Evolutionary conservation across 2,329 filamentous ascomycete genomes (phyloP).

Genomic region (Catunica adiposa): DNA sequence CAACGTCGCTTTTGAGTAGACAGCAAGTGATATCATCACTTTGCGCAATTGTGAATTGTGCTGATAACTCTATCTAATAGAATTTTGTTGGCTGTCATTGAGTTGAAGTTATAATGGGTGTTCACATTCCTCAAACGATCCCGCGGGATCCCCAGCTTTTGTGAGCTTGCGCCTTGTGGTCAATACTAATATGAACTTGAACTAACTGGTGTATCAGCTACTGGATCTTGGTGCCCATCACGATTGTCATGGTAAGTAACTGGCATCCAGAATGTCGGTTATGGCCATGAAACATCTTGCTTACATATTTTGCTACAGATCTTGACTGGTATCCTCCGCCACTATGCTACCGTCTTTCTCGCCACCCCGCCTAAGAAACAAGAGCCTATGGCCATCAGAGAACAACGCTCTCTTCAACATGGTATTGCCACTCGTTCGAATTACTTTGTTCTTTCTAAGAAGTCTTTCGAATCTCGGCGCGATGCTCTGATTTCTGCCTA

Average conservation of each 20-base stretch:
- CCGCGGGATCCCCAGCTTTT: constrained; percentile 96
- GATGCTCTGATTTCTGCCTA: constrained; percentile 65
- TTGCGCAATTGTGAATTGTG: background rate
- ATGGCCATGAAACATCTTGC: background rate
- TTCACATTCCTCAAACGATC: constrained; percentile 58
- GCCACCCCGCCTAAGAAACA: constrained; percentile 69
- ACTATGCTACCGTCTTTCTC: constrained; percentile 90
- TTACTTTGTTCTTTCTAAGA: constrained; percentile 58
- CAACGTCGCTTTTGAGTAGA: background rate
- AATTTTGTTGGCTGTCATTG: background rate
- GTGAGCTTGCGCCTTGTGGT: constrained; percentile 35
- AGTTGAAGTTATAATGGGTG: background rate
- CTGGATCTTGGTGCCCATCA: constrained; percentile 97
- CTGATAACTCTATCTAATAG: too few species aligned
- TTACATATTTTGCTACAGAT: constrained; percentile 30
- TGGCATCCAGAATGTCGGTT: background rate
- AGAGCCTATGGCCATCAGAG: constrained; percentile 58
- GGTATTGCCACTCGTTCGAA: constrained; percentile 75
- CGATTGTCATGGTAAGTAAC: constrained; percentile 62
- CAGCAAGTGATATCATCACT: background rate
- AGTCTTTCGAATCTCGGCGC: constrained; percentile 65
- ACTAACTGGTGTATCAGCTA: constrained; percentile 44
- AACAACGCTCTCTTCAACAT: constrained; percentile 70
- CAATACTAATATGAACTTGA: background rate
- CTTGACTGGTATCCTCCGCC: constrained; percentile 82